Base-by-base conservation (phyloP, 2,329 filamentous ascomycete species). In the Tolypocladium capitatum region DNA sequence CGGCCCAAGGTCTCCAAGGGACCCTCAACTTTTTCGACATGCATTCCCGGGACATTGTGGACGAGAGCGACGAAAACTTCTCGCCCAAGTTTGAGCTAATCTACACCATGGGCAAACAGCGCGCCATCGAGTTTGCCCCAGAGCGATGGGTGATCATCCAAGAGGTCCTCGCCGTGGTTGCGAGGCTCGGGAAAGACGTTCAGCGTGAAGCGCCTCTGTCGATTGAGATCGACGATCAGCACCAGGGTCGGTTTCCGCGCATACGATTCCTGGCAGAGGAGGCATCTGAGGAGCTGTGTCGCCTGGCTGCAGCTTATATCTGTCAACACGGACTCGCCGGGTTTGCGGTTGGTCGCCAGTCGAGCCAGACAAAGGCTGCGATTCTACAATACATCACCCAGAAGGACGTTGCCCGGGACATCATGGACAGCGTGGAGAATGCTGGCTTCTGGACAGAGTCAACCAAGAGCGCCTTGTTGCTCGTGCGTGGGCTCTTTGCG, bases 41-140 rank as follows among this genome's bases (percentile, higher is more conserved):
- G 0, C 49, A 61, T 3, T 64, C 70, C 0, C 64, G 76, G 0
- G 78, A 82, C 52, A 68, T 83, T 7, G 63, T 83, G 0, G 80
- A 83, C 49, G 80, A 83, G 56, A 77, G 73, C 41, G 80, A 83
- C 43, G 77, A 82, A 47, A 76, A 75, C 46, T 73, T 82, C 43
- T 75, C 68, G 32, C 67, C 70, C 2, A 74, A 72, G 33, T 80
- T 78, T 30, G 77, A 83, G 55, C 58, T 83, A 0, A 66, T 83
- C 1, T 83, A 83, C 49, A 80, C 78, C 0, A 74, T 81, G 56
- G 80, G 78, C 0, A 49, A 56, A 0, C 74, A 78, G 49, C 55
- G 57, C 1, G 52, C 68, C 0, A 61, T 80, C 0, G 74, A 82
- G 14, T 63, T 71, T 14, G 68, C 68, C 33, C 75, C 75, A 0